These are phyloP conservation scores for Citeromyces hawaiiensis DNA, from an alignment of 1,139 yeast species.

Conservation along the genomic window DNA sequence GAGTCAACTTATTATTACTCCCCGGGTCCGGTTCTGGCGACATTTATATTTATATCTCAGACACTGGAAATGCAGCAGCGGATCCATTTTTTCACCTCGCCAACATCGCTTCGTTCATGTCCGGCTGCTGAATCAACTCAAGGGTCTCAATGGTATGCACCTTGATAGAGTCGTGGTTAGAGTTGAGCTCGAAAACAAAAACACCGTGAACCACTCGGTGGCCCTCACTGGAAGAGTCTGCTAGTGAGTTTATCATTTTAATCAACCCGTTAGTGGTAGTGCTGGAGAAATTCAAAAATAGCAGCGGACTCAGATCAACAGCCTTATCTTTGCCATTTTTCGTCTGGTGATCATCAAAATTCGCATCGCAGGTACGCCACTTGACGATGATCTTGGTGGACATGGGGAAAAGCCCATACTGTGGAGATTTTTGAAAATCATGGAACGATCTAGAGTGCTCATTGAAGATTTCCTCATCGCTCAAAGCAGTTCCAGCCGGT, in stretches of 20 bases:
- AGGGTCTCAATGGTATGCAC: constrained; percentile 75
- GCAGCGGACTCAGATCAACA: constrained; percentile 1
- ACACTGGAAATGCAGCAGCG: too few species aligned
- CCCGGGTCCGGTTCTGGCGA: too few species aligned
- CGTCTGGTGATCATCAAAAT: constrained; percentile 29
- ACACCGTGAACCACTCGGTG: constrained; percentile 49
- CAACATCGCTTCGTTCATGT: constrained; percentile 4
- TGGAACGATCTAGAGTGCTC: constrained; percentile 8
- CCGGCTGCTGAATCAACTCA: constrained; percentile 40
- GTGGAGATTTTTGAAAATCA: constrained; percentile 7
- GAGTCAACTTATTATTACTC: too few species aligned
- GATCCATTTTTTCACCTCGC: not conserved
- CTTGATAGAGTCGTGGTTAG: constrained; percentile 37
- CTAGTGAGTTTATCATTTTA: constrained; percentile 20
- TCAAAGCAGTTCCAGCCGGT: not conserved
- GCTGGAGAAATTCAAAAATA: constrained; percentile 10
- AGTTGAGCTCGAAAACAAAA: constrained; percentile 62
- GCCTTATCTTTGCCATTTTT: not conserved
- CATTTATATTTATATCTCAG: too few species aligned
- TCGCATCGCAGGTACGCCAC: constrained; percentile 50
- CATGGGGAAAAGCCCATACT: constrained; percentile 22
- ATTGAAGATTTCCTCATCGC: constrained; percentile 3
- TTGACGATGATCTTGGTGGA: constrained; percentile 43
- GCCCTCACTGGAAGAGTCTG: constrained; percentile 15
- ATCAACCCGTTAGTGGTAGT: constrained; percentile 2